A percentile compares a stretch with the other conserved stretches of the same genome.
Evolutionary conservation across 140 eudicot genomes (phyloP).

Genomic region (Anethum foeniculum): DNA sequence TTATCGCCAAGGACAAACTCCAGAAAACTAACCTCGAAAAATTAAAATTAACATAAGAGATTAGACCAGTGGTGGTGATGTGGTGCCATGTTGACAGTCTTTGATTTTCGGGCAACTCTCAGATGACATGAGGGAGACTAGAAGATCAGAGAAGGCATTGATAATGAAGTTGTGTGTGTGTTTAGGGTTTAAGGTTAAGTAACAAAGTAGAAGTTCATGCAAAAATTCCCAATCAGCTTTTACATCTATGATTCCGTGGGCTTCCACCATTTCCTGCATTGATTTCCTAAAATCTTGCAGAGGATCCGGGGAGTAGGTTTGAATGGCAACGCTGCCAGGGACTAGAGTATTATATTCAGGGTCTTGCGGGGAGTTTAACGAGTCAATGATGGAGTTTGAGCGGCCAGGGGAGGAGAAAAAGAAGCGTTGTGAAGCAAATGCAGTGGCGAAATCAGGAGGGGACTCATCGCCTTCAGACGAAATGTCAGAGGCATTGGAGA

Average conservation of each 20-base stretch:
- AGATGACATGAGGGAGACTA: constrained; percentile 26
- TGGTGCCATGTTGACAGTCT: neutral
- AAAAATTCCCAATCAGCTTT: constrained; percentile 39
- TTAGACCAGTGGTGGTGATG: constrained; percentile 10
- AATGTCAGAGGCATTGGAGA: constrained; percentile 10
- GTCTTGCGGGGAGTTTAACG: constrained; percentile 5
- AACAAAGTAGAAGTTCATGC: constrained; percentile 51
- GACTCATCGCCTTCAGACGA: neutral
- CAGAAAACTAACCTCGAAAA: neutral
- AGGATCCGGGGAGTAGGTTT: constrained; percentile 46
- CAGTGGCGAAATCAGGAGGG: constrained; percentile 37
- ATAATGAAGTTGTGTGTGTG: constrained; percentile 40
- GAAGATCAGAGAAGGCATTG: constrained; percentile 41
- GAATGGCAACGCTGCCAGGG: constrained; percentile 35
- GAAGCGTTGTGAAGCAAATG: constrained; percentile 48
- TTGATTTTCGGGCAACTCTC: constrained; percentile 19
- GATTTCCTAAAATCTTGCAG: constrained; percentile 38
- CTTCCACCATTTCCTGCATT: constrained; percentile 64
- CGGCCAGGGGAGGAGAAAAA: constrained; percentile 55
- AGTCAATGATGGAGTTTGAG: constrained; percentile 51
- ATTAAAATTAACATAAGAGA: neutral
- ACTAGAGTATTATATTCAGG: neutral
- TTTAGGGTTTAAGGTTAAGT: constrained; percentile 39
- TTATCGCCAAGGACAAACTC: constrained; percentile 6
- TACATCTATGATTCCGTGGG: constrained; percentile 20